Evolutionary conservation across 2,329 filamentous ascomycete species (phyloP), one percentile per base, ranked within the genome.

Genomic region (Ophiocordyceps camponoti-saundersi): DNA sequence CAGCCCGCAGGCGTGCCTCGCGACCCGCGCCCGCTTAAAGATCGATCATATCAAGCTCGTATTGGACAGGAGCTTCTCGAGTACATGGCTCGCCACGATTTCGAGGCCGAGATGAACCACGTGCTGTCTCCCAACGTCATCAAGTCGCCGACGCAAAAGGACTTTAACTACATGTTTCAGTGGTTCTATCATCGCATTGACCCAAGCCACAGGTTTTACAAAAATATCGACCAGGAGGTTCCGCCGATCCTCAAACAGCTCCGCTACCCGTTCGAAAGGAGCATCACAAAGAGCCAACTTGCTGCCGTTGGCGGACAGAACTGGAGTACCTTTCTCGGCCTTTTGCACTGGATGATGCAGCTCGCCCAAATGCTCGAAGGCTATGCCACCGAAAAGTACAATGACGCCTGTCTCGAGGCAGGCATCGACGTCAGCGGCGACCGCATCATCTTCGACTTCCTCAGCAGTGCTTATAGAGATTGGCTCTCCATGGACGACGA

Each of bases 291-390:
- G 64, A 95, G 87, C 46, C 88, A 95, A 59, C 87, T 98, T 48
- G 80, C 87, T 0, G 92, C 93, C 2, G 92, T 96, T 0, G 92
- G 92, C 53, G 90, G 89, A 3, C 88, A 95, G 64, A 96, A 96
- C 60, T 98, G 92, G 92, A 84, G 84, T 51, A 92, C 87, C 0
- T 96, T 98, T 57, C 70, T 98, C 13, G 92, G 89, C 0, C 70
- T 98, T 61, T 71, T 98, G 45, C 89, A 98, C 66, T 98, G 92
- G 92, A 90, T 98, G 80, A 95, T 98, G 90, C 89, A 96, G 63
- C 70, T 98, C 46, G 86, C 87, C 5, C 82, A 90, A 55, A 94
- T 96, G 82, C 77, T 96, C 58, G 89, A 96, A 51, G 77, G 84
- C 21, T 96, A 89, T 59, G 70, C 77, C 1, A 64, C 69, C 47